Evolutionary conservation across 2,329 filamentous ascomycete genomes (phyloP), one percentile per base, ranked within the genome.

Genomic region (Aureobasidium sp.): DNA sequence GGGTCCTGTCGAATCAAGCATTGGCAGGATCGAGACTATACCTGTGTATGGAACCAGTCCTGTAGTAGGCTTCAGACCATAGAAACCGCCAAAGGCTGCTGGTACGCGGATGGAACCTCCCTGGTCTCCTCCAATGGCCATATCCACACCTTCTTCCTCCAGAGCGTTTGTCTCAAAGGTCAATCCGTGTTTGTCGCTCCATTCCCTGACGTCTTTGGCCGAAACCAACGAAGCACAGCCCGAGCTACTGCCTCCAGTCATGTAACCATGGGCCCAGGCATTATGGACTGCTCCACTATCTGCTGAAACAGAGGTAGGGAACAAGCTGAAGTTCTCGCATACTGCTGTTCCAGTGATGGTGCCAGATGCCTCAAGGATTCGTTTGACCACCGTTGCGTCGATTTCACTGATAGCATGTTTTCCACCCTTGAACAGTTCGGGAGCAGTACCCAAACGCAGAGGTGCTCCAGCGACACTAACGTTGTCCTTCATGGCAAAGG

Each of bases 311-410:
- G 74, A 77, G 15, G 78, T 64, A 5, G 74, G 74, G 10, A 75
- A 74, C 62, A 75, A 71, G 48, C 74, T 78, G 44, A 79, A 71
- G 64, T 80, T 79, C 66, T 81, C 79, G 63, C 79, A 81, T 3
- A 76, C 78, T 48, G 71, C 74, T 54, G 76, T 77, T 11, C 79
- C 79, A 8, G 67, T 67, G n/a, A 81, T 72, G 3, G 66, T 75
- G 5, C 71, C 79, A 3, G 77, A 77, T n/a, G 73, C 71, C 30
- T 74, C 72, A 34, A 81, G 68, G 0, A 78, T 69, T 2, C 78
- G 72, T 3, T 72, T 72, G 1, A 77, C 76, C 21, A 80, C 71
- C 0, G 75, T 76, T 2, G 79, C 79, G 63, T 81, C 79, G 34
- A 75, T 74, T 30, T 70, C 66, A 70, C 37, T 73, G 57, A 69